Base-by-base conservation (phyloP, 441 rosid species). In the Gossypium lobatum region DNA sequence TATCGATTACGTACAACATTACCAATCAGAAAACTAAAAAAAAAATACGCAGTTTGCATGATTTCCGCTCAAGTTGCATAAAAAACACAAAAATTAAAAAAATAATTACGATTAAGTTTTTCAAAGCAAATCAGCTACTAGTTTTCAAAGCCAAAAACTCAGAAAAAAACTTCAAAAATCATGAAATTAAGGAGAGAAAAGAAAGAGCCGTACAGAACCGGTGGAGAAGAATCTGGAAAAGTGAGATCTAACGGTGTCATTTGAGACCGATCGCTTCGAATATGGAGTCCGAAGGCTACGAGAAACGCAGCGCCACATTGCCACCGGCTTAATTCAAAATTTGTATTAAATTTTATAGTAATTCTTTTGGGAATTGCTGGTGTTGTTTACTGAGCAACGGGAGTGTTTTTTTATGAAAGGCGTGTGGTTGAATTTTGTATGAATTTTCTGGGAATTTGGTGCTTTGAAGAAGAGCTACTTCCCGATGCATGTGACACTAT, bases 291-390 rank as follows among this genome's bases (percentile, higher is more conserved):
- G 86, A 80, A 95, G 86, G 83, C 90, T 80, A 77, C 94, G 98
- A 81, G 93, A 87, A 66, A 90, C 88, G 86, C 92, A 91, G 84
- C 98, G 99, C 98, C 99, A 95, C 98, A 95, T 95, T 87, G 80
- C 76, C 78, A 18, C 26, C 25, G 9, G 16, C 25, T 48, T 7
- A 48, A 46, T 46, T 57, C 18, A 48, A 48, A 14, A 9, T 57
- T 57, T 55, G 10, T 11, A 7, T 55, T 25, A 8, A 52, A 18
- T 2, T 18, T 17, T 11, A 0, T 17, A 0, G 10, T 2, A 17
- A 3, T 3, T 9, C 0, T 2, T 26, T 23, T 9, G 6, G 31
- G 4, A 58, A 14, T 23, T 20, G 4, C 23, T 9, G 10, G 25
- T 20, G 55, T 34, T 21, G 37, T 31, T 13, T 48, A 0, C 31